Evolutionary conservation across 768 basidiomycete genomes (phyloP).

Genomic region (Trametes cubensis): DNA sequence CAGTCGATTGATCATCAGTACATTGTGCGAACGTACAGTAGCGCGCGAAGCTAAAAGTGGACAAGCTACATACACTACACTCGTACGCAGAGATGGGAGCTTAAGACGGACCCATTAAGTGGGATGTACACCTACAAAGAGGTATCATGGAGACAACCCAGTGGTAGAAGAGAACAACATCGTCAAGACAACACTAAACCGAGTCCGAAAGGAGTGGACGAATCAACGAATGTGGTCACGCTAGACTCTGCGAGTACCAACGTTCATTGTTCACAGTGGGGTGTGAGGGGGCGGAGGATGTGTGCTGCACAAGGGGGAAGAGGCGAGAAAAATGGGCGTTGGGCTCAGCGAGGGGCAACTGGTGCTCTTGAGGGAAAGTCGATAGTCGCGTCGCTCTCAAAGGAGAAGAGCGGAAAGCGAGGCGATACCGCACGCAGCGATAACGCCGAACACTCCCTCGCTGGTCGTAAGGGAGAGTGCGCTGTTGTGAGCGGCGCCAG

Average conservation of each 20-base stretch:
- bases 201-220: constrained; percentile 10
- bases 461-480: constrained; percentile 13
- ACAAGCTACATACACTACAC: constrained; percentile 15
- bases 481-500: constrained; percentile 12
- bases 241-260: constrained; percentile 4
- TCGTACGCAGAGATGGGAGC: background rate
- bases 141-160: constrained; percentile 9
- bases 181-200: constrained; percentile 4
- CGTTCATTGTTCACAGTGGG: constrained; percentile 5
- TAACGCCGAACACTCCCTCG: constrained; percentile 24
- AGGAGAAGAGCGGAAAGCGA: constrained; percentile 29
- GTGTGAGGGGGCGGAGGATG: background rate
- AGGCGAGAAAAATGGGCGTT: background rate
- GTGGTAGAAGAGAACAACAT: constrained; percentile 2
- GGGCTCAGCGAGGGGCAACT: background rate
- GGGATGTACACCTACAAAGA: constrained; percentile 7
- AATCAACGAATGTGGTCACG: constrained; percentile 12
- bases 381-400: background rate
- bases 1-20: constrained; percentile 4
- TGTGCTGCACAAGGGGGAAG: constrained; percentile 17
- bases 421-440: constrained; percentile 29
- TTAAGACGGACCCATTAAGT: background rate
- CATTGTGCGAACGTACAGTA: constrained; percentile 18
- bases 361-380: background rate
- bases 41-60: constrained; percentile 2